Conservation (phyloP, 257 asterid species). For the Misopates orontium region DNA sequence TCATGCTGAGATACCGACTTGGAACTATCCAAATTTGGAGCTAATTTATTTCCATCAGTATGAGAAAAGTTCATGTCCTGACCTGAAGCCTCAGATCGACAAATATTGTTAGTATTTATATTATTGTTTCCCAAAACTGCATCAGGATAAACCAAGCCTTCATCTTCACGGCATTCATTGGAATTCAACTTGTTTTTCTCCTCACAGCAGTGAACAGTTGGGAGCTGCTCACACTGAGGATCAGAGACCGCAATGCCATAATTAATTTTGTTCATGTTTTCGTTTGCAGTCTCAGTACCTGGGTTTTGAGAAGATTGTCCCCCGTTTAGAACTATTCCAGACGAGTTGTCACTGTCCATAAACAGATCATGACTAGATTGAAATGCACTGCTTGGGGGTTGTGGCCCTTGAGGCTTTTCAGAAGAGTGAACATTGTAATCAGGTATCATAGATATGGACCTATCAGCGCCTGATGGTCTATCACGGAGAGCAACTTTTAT, state of each 20-base stretch:
- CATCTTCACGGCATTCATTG: conserved; percentile 27
- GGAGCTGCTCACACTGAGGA: conserved; percentile 36
- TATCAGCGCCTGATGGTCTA: conserved; percentile 51
- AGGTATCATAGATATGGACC: conserved; percentile 62
- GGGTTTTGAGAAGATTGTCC: conserved; percentile 34
- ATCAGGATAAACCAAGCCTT: conserved; percentile 25
- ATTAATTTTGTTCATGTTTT: conserved; percentile 19
- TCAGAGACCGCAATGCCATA: conserved; percentile 28
- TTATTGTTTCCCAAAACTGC: conserved; percentile 29
- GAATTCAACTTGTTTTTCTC: conserved; percentile 30
- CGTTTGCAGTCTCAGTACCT: conserved; percentile 30
- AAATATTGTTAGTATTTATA: conserved; percentile 24
- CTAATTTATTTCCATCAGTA: conserved; percentile 33
- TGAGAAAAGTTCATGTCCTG: conserved; percentile 33
- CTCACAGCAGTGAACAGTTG: conserved; percentile 34
- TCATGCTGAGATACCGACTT: conserved; percentile 35
- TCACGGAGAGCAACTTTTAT: conserved; percentile 64
- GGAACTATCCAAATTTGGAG: conserved; percentile 30
- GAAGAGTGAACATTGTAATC: conserved; percentile 37
- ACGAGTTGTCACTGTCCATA: conserved; percentile 30
- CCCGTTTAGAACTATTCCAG: conserved; percentile 27
- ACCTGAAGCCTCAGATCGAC: conserved; percentile 29
- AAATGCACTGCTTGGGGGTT: conserved; percentile 24
- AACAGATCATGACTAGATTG: conserved; percentile 34
- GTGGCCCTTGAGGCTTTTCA: conserved; percentile 32